These are phyloP conservation scores for Cercospora zeae-maydis DNA, from an alignment of 2,329 filamentous ascomycete species.

Conservation along the genomic window DNA sequence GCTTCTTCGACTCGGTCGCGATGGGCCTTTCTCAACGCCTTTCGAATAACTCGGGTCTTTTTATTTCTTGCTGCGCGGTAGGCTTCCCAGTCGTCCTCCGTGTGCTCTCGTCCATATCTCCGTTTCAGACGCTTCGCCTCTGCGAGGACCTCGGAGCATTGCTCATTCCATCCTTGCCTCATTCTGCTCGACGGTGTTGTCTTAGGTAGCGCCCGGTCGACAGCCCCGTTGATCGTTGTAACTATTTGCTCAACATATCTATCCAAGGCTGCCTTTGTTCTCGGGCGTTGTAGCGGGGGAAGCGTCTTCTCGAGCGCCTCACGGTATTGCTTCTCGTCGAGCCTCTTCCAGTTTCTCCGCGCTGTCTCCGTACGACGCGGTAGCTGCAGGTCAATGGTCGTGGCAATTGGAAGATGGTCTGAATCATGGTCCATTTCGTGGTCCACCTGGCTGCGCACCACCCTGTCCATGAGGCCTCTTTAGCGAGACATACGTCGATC, in stretches of 20 bases:
- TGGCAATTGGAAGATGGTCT: neutral
- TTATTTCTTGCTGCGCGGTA: slow-evolving; percentile 1
- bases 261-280: slow-evolving; percentile 3
- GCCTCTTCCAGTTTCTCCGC: neutral
- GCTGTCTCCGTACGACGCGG: neutral
- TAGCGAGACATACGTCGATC: neutral
- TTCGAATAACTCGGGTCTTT: neutral
- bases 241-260: slow-evolving; percentile 1
- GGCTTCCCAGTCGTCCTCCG: neutral
- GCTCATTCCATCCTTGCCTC: neutral
- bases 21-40: neutral
- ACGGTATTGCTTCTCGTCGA: neutral
- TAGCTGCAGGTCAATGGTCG: neutral
- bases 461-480: neutral
- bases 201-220: neutral
- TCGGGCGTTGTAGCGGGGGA: neutral
- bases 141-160: slow-evolving; percentile 2
- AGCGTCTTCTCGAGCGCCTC: neutral
- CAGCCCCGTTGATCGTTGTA: neutral
- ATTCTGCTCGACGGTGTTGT: neutral
- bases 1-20: neutral
- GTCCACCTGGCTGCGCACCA: neutral
- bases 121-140: neutral
- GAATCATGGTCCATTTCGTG: neutral
- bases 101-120: neutral